Evolutionary conservation across 208 protist species (phyloP).

Genomic region (Lotmaria passim): DNA sequence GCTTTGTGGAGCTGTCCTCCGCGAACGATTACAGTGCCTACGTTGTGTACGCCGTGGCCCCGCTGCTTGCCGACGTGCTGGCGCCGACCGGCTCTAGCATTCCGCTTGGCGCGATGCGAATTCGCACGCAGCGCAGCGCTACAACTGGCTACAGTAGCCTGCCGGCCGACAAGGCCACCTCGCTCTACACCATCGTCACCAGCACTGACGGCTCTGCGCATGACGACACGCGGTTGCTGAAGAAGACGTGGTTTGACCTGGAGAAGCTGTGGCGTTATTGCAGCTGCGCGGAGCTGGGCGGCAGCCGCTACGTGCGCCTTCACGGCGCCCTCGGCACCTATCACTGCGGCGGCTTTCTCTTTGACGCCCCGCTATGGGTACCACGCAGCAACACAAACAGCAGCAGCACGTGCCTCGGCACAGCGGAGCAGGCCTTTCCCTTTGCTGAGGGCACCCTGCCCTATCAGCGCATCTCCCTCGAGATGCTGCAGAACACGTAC

Average conservation of each 20-base stretch:
- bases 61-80: conserved; percentile 23
- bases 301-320: conserved; percentile 1
- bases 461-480: conserved; percentile 9
- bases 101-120: conserved; percentile 34
- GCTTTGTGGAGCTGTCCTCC: conserved; percentile 25
- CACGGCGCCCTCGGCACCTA: conserved; percentile 35
- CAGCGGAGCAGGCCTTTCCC: conserved; percentile 24
- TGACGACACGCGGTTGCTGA: conserved; percentile 8
- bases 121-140: conserved; percentile 42
- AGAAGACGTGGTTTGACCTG: conserved; percentile 17
- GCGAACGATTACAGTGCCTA: conserved; percentile 41
- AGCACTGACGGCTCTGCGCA: conserved; percentile 8
- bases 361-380: conserved; percentile 49
- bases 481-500: conserved; percentile 16
- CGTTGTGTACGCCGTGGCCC: conserved; percentile 34
- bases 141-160: background rate
- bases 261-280: conserved; percentile 35
- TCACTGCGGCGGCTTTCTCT: conserved; percentile 62
- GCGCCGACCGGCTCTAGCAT: conserved; percentile 33
- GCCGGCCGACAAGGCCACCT: background rate
- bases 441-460: conserved; percentile 16
- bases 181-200: conserved; percentile 13
- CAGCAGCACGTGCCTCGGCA: conserved; percentile 7
- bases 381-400: background rate
- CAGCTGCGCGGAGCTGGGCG: conserved; percentile 32